Evolutionary conservation across 2,329 filamentous ascomycete species (phyloP).

Genomic region (Ceratocystis alfenasii): DNA sequence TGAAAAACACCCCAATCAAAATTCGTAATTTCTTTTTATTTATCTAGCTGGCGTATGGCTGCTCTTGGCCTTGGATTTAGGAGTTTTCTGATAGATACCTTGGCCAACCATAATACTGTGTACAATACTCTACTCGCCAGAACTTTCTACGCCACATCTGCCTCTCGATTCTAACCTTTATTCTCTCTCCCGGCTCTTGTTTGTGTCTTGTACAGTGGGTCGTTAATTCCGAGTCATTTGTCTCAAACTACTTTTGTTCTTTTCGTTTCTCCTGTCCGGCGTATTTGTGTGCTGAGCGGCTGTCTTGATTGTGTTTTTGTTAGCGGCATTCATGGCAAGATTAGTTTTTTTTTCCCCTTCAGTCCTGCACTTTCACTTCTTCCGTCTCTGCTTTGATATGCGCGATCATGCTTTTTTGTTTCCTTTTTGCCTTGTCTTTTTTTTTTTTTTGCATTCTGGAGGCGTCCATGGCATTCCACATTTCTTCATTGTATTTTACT

Average conservation of each 20-base stretch:
- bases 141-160: neutral
- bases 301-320: conserved; percentile 13
- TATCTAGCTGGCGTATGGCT: neutral
- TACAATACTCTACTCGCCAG: neutral
- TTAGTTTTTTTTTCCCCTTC: conserved; percentile 24
- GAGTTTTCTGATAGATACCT: neutral
- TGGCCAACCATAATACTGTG: neutral
- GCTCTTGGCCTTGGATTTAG: no score
- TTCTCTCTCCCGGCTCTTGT: neutral
- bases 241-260: conserved; percentile 4
- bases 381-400: conserved; percentile 6
- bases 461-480: conserved; percentile 3
- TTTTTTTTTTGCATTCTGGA: neutral
- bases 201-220: neutral
- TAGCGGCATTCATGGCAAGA: conserved; percentile 13
- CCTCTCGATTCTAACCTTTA: neutral
- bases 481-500: conserved; percentile 11
- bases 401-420: conserved; percentile 10
- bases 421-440: conserved; percentile 4
- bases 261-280: conserved; percentile 2
- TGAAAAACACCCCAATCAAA: neutral
- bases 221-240: conserved; percentile 1
- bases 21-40: neutral
- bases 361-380: neutral
- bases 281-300: neutral